Evolutionary conservation across 768 basidiomycete species (phyloP).

Genomic region (Phanerochaete carnosa): DNA sequence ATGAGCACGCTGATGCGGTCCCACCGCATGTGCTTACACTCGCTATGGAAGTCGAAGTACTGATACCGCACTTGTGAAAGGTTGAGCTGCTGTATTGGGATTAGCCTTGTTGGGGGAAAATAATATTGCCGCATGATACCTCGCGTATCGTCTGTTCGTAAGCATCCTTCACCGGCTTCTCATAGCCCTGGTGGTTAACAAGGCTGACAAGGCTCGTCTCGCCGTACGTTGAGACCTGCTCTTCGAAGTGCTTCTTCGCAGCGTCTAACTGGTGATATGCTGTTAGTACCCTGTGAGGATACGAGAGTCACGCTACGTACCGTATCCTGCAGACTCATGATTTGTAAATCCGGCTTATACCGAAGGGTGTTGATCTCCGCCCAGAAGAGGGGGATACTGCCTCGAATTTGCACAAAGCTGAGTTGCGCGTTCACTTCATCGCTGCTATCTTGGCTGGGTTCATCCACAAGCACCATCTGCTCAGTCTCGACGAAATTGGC

Average conservation of each 20-base stretch:
- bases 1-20: constrained; percentile 85
- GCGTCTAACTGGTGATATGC: constrained; percentile 53
- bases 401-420: constrained; percentile 91
- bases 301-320: constrained; percentile 40
- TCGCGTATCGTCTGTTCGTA: constrained; percentile 77
- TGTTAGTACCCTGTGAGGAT: constrained; percentile 8
- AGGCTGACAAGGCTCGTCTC: constrained; percentile 81
- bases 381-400: constrained; percentile 95
- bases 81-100: constrained; percentile 41
- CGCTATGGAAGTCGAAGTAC: constrained; percentile 97
- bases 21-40: constrained; percentile 94
- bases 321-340: constrained; percentile 90
- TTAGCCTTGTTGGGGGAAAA: background rate
- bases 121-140: constrained; percentile 30
- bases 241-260: constrained; percentile 69
- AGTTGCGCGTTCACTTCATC: constrained; percentile 58
- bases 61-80: constrained; percentile 75
- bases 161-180: constrained; percentile 92
- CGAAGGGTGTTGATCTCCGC: constrained; percentile 92
- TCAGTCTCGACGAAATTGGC: constrained; percentile 99
- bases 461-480: constrained; percentile 82
- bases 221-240: constrained; percentile 74
- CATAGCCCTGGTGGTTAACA: constrained; percentile 90
- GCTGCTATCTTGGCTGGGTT: constrained; percentile 35
- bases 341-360: constrained; percentile 94